phyloP scores from a whole-genome alignment of 2,329 filamentous ascomycete species.

The Sclerotinia subarctica region DNA sequence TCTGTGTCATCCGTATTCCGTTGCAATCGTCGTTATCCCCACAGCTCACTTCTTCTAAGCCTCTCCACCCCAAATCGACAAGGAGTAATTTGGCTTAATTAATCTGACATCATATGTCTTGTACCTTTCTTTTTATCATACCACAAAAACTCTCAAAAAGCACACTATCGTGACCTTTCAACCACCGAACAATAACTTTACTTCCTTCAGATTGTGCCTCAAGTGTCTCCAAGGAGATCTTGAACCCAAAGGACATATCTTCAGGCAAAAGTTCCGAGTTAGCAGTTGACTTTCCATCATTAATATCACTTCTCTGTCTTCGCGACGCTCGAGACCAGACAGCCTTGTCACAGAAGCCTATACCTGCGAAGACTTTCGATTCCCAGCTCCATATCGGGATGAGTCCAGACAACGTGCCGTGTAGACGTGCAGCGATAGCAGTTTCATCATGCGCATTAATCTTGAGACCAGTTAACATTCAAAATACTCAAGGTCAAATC shows the following conservation, averaged over 20 bases:
- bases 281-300: slow-evolving; percentile 33
- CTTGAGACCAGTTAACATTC: background rate
- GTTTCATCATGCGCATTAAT: background rate
- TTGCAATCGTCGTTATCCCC: too few species aligned
- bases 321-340: slow-evolving; percentile 39
- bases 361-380: slow-evolving; percentile 26
- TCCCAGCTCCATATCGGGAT: slow-evolving; percentile 37
- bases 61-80: background rate
- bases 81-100: background rate
- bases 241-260: slow-evolving; percentile 54
- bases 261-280: slow-evolving; percentile 31
- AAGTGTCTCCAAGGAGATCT: slow-evolving; percentile 44
- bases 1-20: background rate
- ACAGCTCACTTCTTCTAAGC: background rate
- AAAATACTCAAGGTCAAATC: background rate
- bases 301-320: slow-evolving; percentile 38
- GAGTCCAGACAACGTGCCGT: slow-evolving; percentile 33
- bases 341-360: slow-evolving; percentile 37
- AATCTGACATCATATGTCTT: background rate
- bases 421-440: slow-evolving; percentile 29
- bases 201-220: slow-evolving; percentile 44
- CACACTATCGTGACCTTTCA: slow-evolving; percentile 68
- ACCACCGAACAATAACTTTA: slow-evolving; percentile 60
- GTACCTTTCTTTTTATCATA: slow-evolving; percentile 57
- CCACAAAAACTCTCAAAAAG: slow-evolving; percentile 87